Conservation (phyloP, 768 basidiomycete species). For the Pluteus cervinus region DNA sequence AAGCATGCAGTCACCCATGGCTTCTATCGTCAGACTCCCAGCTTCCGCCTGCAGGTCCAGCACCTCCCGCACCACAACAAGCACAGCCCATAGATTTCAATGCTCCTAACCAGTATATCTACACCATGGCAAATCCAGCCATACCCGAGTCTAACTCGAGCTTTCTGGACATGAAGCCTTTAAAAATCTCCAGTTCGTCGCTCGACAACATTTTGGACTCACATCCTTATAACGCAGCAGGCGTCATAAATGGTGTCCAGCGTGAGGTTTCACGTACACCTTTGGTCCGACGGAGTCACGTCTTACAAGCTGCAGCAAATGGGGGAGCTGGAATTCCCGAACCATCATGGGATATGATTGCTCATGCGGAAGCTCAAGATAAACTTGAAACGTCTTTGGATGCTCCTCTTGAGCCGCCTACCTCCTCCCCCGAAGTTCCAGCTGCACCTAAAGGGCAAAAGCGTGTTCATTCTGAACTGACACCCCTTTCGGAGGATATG, state of each 20-base stretch:
- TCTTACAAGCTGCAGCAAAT: conserved; percentile 41
- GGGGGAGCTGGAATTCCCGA: conserved; percentile 32
- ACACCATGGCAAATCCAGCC: conserved; percentile 13
- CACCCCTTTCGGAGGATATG: conserved; percentile 35
- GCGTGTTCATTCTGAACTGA: conserved; percentile 36
- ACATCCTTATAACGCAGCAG: neutral
- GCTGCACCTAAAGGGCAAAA: conserved; percentile 24
- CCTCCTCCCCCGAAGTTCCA: too few species aligned
- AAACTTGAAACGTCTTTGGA: conserved; percentile 13
- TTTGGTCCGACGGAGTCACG: conserved; percentile 43
- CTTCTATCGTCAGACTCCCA: conserved; percentile 32
- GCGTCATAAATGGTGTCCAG: neutral
- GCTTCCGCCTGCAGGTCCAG: neutral
- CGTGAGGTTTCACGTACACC: conserved; percentile 23
- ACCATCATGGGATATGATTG: conserved; percentile 55
- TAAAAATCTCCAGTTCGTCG: conserved; percentile 3
- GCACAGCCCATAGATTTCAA: conserved; percentile 2
- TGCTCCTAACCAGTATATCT: conserved; percentile 10
- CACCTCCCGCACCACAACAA: conserved; percentile 1
- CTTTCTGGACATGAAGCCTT: too few species aligned
- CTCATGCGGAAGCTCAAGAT: conserved; percentile 26
- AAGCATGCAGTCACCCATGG: conserved; percentile 77
- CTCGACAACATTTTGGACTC: neutral
- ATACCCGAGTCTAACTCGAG: neutral
- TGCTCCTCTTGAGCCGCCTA: too few species aligned